Percentiles rank a stretch among this genome's conserved stretches.
These are phyloP conservation scores for Quercus tomentella DNA, from an alignment of 331 rosid species.

Conservation along the genomic window DNA sequence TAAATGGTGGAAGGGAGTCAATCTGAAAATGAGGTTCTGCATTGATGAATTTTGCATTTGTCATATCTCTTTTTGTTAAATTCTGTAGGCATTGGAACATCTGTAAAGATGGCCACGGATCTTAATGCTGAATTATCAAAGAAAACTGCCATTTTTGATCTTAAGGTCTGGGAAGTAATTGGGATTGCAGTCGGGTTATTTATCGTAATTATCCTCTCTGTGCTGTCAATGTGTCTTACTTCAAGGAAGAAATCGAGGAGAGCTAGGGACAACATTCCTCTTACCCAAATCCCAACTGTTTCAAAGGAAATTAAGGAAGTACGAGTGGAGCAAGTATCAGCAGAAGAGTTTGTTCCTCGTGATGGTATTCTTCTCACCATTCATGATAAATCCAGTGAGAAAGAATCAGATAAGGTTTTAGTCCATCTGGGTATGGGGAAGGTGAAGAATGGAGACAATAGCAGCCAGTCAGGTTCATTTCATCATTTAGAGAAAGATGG, in stretches of 20 bases:
- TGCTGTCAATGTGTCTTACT: constrained; percentile 69
- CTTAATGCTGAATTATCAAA: constrained; percentile 64
- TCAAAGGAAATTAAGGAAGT: constrained; percentile 95
- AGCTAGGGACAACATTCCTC: constrained; percentile 43
- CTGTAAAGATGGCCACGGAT: constrained; percentile 47
- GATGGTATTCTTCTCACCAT: constrained; percentile 82
- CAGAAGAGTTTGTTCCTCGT: constrained; percentile 61
- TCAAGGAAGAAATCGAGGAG: constrained; percentile 67
- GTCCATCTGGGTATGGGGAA: constrained; percentile 76
- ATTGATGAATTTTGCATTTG: not conserved
- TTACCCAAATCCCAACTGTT: constrained; percentile 64
- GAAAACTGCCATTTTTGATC: constrained; percentile 54
- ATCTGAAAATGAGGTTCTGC: constrained; percentile 11
- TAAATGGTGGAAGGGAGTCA: constrained; percentile 2
- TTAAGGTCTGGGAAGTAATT: constrained; percentile 81
- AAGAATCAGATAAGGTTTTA: constrained; percentile 71
- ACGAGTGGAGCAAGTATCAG: constrained; percentile 70
- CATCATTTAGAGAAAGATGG: constrained; percentile 62
- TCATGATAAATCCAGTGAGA: constrained; percentile 81
- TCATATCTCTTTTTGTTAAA: constrained; percentile 9
- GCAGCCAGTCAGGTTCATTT: constrained; percentile 72
- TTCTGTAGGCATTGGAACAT: constrained; percentile 35
- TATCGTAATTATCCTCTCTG: constrained; percentile 60
- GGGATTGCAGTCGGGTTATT: constrained; percentile 72
- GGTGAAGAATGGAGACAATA: constrained; percentile 52